Percentiles rank a stretch among this genome's conserved stretches.
Conservation (phyloP, 2,329 filamentous ascomycete species). For the Calonectria hawksworthii region DNA sequence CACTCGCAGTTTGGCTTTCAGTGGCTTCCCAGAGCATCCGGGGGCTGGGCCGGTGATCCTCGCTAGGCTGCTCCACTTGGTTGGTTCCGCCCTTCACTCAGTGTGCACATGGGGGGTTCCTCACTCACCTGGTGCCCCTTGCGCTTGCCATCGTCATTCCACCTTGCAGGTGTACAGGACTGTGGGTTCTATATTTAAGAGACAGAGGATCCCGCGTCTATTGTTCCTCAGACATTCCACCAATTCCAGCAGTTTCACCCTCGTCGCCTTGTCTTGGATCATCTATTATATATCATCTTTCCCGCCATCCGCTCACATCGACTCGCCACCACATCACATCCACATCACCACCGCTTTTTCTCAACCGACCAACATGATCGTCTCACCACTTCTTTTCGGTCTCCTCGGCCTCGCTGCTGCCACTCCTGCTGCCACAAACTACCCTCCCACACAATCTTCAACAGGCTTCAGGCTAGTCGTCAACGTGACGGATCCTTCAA, state of each 20-base stretch:
- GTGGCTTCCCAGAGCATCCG: constrained; percentile 10
- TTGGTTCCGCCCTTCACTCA: neutral
- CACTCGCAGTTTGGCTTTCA: constrained; percentile 24
- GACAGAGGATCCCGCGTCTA: neutral
- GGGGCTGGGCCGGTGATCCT: constrained; percentile 12
- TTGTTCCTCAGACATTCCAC: neutral
- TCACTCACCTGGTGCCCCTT: neutral
- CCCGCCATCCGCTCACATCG: neutral
- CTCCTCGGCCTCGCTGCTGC: constrained; percentile 44
- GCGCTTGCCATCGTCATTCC: constrained; percentile 4
- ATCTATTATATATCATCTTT: neutral
- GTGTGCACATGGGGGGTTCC: neutral
- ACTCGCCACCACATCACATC: neutral
- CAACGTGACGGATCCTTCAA: constrained; percentile 58
- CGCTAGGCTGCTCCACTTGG: constrained; percentile 12
- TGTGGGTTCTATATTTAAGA: constrained; percentile 6
- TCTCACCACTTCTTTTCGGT: constrained; percentile 41
- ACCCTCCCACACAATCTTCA: constrained; percentile 34
- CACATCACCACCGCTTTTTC: neutral
- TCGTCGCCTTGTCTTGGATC: neutral
- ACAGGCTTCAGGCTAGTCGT: constrained; percentile 59
- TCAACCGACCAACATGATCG: constrained; percentile 36
- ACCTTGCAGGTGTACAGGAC: constrained; percentile 3
- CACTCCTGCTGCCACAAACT: constrained; percentile 33
- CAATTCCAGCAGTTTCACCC: neutral